Percentiles rank a stretch among this genome's conserved stretches.
These are phyloP conservation scores for Syncephalis fuscata DNA, from an alignment of 371 early-diverging fungal genomes.

Conservation along the genomic window DNA sequence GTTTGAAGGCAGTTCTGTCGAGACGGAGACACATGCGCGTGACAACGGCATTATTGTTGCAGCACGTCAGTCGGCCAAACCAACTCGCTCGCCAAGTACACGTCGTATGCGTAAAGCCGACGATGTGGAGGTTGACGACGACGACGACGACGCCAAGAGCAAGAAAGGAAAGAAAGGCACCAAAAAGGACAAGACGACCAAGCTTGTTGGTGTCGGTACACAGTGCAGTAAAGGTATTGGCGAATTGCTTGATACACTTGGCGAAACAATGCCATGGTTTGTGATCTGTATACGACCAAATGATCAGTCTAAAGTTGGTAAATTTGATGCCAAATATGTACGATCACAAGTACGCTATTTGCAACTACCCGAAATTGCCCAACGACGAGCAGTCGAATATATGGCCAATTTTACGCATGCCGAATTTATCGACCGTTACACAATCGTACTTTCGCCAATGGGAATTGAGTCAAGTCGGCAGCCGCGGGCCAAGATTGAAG, in stretches of 20 bases:
- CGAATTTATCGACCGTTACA: constrained; percentile 58
- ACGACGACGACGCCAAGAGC: constrained; percentile 7
- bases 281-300: constrained; percentile 69
- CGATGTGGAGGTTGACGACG: constrained; percentile 2
- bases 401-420: constrained; percentile 43
- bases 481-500: constrained; percentile 23
- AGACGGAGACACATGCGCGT: constrained; percentile 66
- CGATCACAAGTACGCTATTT: constrained; percentile 45
- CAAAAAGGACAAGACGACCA: constrained; percentile 12
- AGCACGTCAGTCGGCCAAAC: constrained; percentile 49
- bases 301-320: constrained; percentile 37
- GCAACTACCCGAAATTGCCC: constrained; percentile 40
- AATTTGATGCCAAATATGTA: constrained; percentile 32
- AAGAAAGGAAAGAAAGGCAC: constrained; percentile 9
- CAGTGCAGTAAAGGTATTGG: constrained; percentile 59
- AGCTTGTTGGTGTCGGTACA: constrained; percentile 31
- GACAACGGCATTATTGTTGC: constrained; percentile 54
- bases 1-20: constrained; percentile 62
- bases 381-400: constrained; percentile 35
- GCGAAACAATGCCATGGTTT: constrained; percentile 75
- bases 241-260: constrained; percentile 59
- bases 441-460: constrained; percentile 11
- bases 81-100: constrained; percentile 53
- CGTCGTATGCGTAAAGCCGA: constrained; percentile 23
- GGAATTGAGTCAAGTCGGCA: constrained; percentile 12